Evolutionary conservation across 352 stramenopile species (phyloP).

Genomic region (Phytophthora melonis): DNA sequence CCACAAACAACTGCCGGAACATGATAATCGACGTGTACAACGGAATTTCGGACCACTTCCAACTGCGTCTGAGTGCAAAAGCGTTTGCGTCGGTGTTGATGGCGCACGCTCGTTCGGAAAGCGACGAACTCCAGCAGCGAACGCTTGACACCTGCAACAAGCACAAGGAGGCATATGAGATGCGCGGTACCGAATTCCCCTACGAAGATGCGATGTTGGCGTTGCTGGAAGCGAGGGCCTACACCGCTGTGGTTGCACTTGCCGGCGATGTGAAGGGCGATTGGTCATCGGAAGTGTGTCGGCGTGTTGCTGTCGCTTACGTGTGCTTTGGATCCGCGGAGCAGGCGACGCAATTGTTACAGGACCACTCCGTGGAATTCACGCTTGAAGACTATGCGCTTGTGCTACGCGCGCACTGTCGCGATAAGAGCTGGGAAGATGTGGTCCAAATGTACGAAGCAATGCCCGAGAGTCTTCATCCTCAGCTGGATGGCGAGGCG

Average conservation of each 20-base stretch:
- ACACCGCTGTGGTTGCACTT: conserved; percentile 4
- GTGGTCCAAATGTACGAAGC: not conserved
- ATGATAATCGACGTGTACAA: conserved; percentile 25
- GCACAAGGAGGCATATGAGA: conserved; percentile 9
- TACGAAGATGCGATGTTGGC: conserved; percentile 7
- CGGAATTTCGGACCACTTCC: conserved; percentile 6
- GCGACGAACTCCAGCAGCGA: conserved; percentile 10
- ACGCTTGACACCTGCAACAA: conserved; percentile 10
- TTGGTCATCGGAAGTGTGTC: conserved; percentile 14
- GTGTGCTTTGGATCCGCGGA: conserved; percentile 19
- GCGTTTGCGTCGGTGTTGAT: conserved; percentile 6
- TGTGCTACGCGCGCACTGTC: not conserved
- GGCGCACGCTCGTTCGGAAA: conserved; percentile 14
- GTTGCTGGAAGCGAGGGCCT: conserved; percentile 17
- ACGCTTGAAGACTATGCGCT: not conserved
- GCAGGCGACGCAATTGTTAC: conserved; percentile 13
- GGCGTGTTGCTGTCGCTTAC: conserved; percentile 17
- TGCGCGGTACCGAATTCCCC: not conserved
- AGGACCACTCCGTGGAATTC: conserved; percentile 12
- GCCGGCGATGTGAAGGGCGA: not conserved
- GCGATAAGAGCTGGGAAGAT: not conserved
- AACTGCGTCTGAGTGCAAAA: not conserved
- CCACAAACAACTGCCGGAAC: conserved; percentile 1
- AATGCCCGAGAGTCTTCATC: not conserved
- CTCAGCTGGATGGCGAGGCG: not conserved